Conservation (phyloP, 257 asterid genomes). For the Pogostemon cablin region DNA sequence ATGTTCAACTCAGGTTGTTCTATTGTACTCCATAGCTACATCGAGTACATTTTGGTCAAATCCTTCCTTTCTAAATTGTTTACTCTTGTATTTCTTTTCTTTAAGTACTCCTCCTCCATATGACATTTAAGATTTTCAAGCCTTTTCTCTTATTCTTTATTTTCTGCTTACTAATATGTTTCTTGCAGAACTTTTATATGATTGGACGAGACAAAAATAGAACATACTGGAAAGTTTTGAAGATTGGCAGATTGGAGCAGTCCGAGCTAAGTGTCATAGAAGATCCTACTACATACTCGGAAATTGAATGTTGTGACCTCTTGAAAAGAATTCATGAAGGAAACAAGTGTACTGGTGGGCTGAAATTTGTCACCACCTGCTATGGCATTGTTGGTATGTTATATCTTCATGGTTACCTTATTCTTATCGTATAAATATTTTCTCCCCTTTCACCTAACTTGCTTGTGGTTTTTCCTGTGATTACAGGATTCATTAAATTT, state of each 20-base stretch:
- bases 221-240: slow-evolving; percentile 79
- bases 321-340: slow-evolving; percentile 76
- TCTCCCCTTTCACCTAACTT: slow-evolving; percentile 23
- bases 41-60: background rate
- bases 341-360: slow-evolving; percentile 82
- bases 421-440: background rate
- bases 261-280: slow-evolving; percentile 66
- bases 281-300: slow-evolving; percentile 74
- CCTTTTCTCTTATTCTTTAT: background rate
- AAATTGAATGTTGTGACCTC: slow-evolving; percentile 69
- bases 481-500: slow-evolving; percentile 79
- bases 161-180: slow-evolving; percentile 11
- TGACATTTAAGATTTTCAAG: background rate
- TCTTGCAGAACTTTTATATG: slow-evolving; percentile 78
- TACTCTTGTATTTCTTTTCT: background rate
- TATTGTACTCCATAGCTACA: background rate
- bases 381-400: slow-evolving; percentile 89
- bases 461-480: slow-evolving; percentile 27
- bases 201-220: slow-evolving; percentile 76
- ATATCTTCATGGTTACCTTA: slow-evolving; percentile 6
- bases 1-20: background rate
- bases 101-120: background rate
- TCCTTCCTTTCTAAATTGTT: background rate
- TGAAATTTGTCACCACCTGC: slow-evolving; percentile 77
- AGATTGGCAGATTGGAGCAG: slow-evolving; percentile 75